phyloP scores from a whole-genome alignment of 2,329 filamentous ascomycete species.

The Colletotrichum sp. region DNA sequence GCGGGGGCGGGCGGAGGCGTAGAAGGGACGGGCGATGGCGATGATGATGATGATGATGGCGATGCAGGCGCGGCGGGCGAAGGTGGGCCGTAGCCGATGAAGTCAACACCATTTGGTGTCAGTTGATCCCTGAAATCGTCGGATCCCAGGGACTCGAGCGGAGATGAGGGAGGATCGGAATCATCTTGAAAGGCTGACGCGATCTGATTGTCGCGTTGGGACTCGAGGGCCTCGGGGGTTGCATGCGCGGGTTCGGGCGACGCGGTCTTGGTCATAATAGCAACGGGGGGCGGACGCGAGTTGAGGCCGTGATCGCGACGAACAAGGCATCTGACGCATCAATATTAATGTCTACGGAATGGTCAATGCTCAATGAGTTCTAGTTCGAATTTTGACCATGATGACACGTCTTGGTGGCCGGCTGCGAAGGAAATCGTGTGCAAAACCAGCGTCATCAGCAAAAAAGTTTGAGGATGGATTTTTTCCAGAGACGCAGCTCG shows the following conservation, averaged over 20 bases:
- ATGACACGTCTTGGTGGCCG: conserved; percentile 53
- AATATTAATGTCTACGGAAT: conserved; percentile 62
- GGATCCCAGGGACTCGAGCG: conserved; percentile 18
- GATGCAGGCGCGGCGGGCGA: not conserved
- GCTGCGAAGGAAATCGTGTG: conserved; percentile 48
- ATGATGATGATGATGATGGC: conserved; percentile 1
- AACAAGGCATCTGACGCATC: conserved; percentile 61
- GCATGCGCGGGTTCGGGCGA: conserved; percentile 51
- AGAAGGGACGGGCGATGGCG: not conserved
- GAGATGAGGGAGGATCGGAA: conserved; percentile 9
- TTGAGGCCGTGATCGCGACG: conserved; percentile 57
- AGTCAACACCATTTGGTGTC: conserved; percentile 21
- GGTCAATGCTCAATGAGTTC: conserved; percentile 48
- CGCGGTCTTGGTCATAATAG: conserved; percentile 67
- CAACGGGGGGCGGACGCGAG: conserved; percentile 38
- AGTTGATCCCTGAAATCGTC: conserved; percentile 21
- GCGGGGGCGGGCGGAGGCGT: not conserved
- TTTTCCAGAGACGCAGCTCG: conserved; percentile 20
- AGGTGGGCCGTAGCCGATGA: conserved; percentile 3
- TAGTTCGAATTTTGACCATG: conserved; percentile 59
- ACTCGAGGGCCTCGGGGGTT: conserved; percentile 31
- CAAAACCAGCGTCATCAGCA: conserved; percentile 53
- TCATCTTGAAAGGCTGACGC: conserved; percentile 15
- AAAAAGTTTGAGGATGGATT: conserved; percentile 45
- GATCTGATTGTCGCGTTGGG: conserved; percentile 25